Evolutionary conservation across 2,329 filamentous ascomycete species (phyloP).

Genomic region (Alternaria gaisen): DNA sequence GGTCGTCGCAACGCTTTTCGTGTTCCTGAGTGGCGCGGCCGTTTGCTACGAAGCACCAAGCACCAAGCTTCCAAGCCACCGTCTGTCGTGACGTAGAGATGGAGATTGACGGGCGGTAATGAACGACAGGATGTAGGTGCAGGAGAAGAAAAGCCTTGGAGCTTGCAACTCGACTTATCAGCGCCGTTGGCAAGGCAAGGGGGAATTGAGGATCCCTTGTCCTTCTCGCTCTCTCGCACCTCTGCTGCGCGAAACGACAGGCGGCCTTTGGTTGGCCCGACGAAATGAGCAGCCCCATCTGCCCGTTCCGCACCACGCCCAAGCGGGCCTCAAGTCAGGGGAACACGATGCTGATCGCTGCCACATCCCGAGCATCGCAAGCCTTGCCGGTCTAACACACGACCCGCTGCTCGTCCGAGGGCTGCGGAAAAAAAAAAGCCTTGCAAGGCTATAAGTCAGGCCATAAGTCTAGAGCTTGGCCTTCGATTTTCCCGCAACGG

Average conservation of each 20-base stretch:
- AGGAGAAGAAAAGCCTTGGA: conserved; percentile 10
- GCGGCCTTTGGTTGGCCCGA: conserved; percentile 25
- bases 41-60: not conserved
- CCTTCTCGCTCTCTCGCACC: conserved; percentile 1
- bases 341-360: conserved; percentile 18
- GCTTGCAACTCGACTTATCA: conserved; percentile 14
- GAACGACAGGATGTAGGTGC: conserved; percentile 18
- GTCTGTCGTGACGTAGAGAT: conserved; percentile 12
- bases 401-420: conserved; percentile 18
- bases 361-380: conserved; percentile 11
- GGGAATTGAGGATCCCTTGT: not conserved
- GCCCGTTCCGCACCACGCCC: conserved; percentile 21
- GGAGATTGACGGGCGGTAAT: conserved; percentile 2
- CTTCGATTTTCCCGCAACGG: conserved; percentile 11
- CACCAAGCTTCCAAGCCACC: not conserved
- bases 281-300: conserved; percentile 36
- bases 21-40: conserved; percentile 17
- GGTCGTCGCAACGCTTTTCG: conserved; percentile 16
- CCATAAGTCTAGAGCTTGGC: conserved; percentile 1
- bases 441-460: not conserved
- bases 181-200: conserved; percentile 14
- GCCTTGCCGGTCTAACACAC: conserved; percentile 16
- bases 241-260: conserved; percentile 13
- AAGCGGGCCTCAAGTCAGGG: conserved; percentile 25
- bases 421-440: not conserved